Conservation (phyloP, 345 rosid genomes). For the Diplotaxis tenuifolia region DNA sequence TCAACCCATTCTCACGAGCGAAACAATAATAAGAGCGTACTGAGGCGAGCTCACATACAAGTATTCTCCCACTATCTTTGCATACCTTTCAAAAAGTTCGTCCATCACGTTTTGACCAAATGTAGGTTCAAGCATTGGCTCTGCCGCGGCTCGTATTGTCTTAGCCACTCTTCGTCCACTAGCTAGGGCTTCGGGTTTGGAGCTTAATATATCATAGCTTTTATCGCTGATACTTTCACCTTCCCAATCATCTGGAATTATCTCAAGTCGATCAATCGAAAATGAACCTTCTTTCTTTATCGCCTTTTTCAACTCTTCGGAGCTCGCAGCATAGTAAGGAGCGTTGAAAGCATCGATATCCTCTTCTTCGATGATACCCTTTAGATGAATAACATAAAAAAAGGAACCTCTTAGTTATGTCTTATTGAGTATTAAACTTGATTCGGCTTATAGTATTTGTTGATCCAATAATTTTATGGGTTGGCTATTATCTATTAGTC, state of each 20-base stretch:
- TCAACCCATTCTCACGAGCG: conserved; percentile 41
- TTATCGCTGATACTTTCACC: conserved; percentile 36
- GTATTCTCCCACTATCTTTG: conserved; percentile 46
- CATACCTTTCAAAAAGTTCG: conserved; percentile 49
- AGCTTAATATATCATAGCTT: conserved; percentile 1
- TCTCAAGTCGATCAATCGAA: conserved; percentile 47
- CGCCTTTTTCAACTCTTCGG: conserved; percentile 52
- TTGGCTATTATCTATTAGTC: neutral
- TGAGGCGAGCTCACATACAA: conserved; percentile 36
- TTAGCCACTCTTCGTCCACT: conserved; percentile 53
- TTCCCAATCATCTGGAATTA: conserved; percentile 56
- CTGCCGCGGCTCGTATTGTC: conserved; percentile 70
- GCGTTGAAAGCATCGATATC: conserved; percentile 66
- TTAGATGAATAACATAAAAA: neutral
- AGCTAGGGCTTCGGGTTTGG: conserved; percentile 11
- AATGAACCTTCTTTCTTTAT: conserved; percentile 63
- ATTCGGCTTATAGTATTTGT: neutral
- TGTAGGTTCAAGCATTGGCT: conserved; percentile 58
- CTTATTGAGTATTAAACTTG: neutral
- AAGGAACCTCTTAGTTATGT: conserved; percentile 6
- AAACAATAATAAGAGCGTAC: conserved; percentile 41
- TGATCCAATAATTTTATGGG: neutral
- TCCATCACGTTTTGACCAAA: conserved; percentile 53
- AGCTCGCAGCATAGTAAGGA: conserved; percentile 71
- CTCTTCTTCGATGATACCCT: conserved; percentile 64